phyloP scores from a whole-genome alignment of 2,329 filamentous ascomycete genomes.

The Verticillium isaacii region DNA sequence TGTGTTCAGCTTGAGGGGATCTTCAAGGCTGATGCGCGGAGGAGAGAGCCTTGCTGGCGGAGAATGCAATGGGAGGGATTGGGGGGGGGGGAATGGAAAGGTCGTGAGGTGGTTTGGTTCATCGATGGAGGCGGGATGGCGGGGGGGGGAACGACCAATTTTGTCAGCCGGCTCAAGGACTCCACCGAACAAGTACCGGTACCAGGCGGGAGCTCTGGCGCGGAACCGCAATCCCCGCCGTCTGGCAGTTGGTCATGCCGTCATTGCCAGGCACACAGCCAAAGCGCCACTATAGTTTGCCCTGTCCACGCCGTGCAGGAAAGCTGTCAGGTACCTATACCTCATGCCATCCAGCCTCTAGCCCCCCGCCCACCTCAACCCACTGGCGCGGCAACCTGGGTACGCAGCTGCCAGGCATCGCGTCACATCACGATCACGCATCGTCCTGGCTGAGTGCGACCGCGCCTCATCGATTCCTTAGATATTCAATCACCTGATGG shows the following conservation, averaged over 20 bases:
- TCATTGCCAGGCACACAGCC: not conserved
- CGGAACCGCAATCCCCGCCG: not conserved
- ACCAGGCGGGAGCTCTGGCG: slow-evolving; percentile 6
- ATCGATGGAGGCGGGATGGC: slow-evolving; percentile 14
- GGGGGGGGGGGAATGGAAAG: slow-evolving; percentile 4
- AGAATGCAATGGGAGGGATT: slow-evolving; percentile 1
- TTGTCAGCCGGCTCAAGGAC: slow-evolving; percentile 14
- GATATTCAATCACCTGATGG: not conserved
- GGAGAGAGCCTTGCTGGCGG: slow-evolving; percentile 1
- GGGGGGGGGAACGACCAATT: slow-evolving; percentile 13
- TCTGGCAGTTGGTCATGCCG: not conserved
- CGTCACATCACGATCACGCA: slow-evolving; percentile 1
- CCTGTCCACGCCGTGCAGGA: not conserved
- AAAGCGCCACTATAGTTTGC: slow-evolving; percentile 3
- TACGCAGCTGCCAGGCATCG: not conserved
- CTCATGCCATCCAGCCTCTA: not conserved
- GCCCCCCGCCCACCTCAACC: slow-evolving; percentile 1
- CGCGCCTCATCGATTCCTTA: not conserved
- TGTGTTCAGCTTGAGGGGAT: slow-evolving; percentile 4
- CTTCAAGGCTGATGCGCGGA: not conserved
- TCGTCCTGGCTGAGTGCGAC: not conserved
- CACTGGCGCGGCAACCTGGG: not conserved
- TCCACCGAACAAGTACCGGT: slow-evolving; percentile 14
- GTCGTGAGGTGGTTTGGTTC: not conserved
- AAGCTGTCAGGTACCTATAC: not conserved